Conservation (phyloP, 176 grass and related monocot genomes). For the Oryza meridionalis region DNA sequence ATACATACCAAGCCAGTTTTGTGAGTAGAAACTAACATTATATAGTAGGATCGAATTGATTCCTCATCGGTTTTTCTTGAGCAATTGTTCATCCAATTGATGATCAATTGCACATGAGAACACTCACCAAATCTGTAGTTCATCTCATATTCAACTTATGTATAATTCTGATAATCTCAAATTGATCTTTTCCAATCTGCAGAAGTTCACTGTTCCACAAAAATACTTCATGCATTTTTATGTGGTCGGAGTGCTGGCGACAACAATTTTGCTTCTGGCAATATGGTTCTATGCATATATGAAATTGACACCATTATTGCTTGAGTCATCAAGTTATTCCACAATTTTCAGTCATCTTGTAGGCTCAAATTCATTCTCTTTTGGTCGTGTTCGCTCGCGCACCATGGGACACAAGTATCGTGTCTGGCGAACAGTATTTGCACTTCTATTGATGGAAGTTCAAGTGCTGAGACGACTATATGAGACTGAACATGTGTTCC, state of each 20-base stretch:
- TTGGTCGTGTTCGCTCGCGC: constrained; percentile 43
- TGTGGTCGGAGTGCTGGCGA: constrained; percentile 53
- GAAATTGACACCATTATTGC: constrained; percentile 63
- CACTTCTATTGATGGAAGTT: constrained; percentile 80
- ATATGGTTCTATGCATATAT: constrained; percentile 88
- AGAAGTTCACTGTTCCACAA: constrained; percentile 93
- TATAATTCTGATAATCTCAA: background rate
- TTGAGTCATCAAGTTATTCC: constrained; percentile 63
- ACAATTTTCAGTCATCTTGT: constrained; percentile 73
- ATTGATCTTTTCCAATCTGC: constrained; percentile 42
- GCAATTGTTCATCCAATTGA: background rate
- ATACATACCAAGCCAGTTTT: background rate
- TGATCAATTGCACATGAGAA: background rate
- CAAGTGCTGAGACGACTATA: constrained; percentile 83
- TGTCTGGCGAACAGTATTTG: constrained; percentile 84
- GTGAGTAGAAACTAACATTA: background rate
- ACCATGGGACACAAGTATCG: constrained; percentile 69
- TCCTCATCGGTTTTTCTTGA: background rate
- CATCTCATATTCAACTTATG: constrained; percentile 14
- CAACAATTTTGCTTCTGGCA: constrained; percentile 64
- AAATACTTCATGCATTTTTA: constrained; percentile 98
- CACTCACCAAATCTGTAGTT: background rate
- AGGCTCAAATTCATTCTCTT: constrained; percentile 71
- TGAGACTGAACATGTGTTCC: constrained; percentile 90
- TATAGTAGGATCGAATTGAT: background rate